Percentiles rank a stretch among this genome's conserved stretches.
phyloP scores from a whole-genome alignment of 2,329 filamentous ascomycete species.

The Cytospora piceae region DNA sequence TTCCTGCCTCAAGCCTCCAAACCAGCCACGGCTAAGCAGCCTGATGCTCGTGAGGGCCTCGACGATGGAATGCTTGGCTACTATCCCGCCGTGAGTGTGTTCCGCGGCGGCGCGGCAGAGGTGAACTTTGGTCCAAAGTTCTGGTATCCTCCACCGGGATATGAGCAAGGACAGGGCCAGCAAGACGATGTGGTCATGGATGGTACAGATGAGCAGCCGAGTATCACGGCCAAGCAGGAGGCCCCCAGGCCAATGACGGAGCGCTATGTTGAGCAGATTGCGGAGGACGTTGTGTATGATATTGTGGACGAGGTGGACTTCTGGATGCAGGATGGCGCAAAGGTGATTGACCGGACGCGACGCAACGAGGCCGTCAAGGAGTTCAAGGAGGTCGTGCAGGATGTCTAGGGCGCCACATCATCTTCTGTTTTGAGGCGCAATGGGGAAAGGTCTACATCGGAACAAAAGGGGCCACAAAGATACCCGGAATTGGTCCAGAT shows the following conservation, averaged over 20 bases:
- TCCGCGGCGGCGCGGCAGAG: conserved; percentile 87
- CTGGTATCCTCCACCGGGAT: conserved; percentile 78
- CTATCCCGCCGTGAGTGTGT: conserved; percentile 90
- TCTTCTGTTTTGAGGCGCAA: conserved; percentile 9
- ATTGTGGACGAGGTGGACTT: conserved; percentile 94
- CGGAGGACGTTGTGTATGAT: conserved; percentile 91
- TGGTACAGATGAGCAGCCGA: conserved; percentile 40
- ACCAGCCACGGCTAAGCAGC: conserved; percentile 60
- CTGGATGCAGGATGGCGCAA: conserved; percentile 71
- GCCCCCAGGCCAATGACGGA: conserved; percentile 67
- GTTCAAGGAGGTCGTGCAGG: conserved; percentile 69
- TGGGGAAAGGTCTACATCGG: conserved; percentile 7
- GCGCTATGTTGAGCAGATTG: conserved; percentile 89
- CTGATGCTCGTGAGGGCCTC: conserved; percentile 80
- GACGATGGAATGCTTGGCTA: conserved; percentile 97
- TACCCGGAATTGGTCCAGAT: conserved; percentile 23
- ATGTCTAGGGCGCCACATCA: conserved; percentile 48
- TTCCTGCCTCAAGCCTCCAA: conserved; percentile 90
- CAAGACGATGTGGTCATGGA: conserved; percentile 55
- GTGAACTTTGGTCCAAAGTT: conserved; percentile 94
- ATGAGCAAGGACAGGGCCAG: conserved; percentile 45
- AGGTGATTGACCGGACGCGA: conserved; percentile 51
- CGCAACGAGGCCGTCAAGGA: conserved; percentile 54
- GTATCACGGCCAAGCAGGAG: conserved; percentile 29
- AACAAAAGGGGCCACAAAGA: conserved; percentile 11